phyloP scores from a whole-genome alignment of 2,329 filamentous ascomycete species.

The Trichoderma koningii region DNA sequence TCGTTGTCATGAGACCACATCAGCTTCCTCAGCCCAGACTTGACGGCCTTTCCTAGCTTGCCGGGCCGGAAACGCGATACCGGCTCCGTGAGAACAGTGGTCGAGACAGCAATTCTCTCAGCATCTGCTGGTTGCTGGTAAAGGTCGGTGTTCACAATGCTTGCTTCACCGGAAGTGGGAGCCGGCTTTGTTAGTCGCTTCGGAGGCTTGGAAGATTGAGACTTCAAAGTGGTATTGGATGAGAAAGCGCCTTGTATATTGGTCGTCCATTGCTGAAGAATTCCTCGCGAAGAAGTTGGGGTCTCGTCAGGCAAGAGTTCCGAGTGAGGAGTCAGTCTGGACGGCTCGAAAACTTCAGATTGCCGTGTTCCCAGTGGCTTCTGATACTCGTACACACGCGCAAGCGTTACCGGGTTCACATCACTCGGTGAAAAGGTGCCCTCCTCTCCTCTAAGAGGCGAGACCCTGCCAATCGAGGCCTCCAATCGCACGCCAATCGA shows the following conservation, averaged over 20 bases:
- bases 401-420: background rate
- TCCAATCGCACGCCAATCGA: background rate
- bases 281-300: background rate
- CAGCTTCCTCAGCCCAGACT: slow-evolving; percentile 29
- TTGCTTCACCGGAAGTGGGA: slow-evolving; percentile 36
- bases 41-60: slow-evolving; percentile 37
- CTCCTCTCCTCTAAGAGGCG: background rate
- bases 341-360: background rate
- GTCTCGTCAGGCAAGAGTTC: slow-evolving; percentile 14
- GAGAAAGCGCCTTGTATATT: slow-evolving; percentile 16
- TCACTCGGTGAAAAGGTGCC: background rate
- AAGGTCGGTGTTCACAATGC: slow-evolving; percentile 26
- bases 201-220: background rate
- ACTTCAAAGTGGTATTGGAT: slow-evolving; percentile 1
- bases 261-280: slow-evolving; percentile 9
- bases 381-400: background rate
- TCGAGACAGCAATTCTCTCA: background rate
- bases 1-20: slow-evolving; percentile 8
- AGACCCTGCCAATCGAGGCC: background rate
- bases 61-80: slow-evolving; percentile 35
- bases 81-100: background rate
- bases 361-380: background rate
- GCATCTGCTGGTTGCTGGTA: slow-evolving; percentile 22
- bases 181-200: slow-evolving; percentile 31
- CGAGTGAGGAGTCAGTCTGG: slow-evolving; percentile 14